These are phyloP conservation scores for Colletotrichum navitas DNA, from an alignment of 2,329 filamentous ascomycete genomes.

Conservation along the genomic window DNA sequence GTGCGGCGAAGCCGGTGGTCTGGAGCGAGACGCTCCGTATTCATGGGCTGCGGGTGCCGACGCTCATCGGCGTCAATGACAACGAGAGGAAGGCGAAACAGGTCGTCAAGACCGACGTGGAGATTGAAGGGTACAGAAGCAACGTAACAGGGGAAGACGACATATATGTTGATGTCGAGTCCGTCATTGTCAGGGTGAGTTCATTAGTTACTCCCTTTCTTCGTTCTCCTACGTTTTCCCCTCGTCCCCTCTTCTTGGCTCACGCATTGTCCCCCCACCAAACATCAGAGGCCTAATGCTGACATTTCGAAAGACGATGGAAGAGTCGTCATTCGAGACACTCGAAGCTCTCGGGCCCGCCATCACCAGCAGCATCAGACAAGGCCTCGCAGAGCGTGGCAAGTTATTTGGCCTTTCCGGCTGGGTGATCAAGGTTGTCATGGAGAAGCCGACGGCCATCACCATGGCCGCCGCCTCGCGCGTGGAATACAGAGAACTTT, in stretches of 20 bases:
- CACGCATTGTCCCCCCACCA: background rate
- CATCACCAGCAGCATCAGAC: conserved; percentile 60
- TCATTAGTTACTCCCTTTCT: background rate
- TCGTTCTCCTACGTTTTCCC: conserved; percentile 7
- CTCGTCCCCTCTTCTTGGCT: conserved; percentile 2
- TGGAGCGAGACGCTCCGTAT: conserved; percentile 59
- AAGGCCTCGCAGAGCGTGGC: conserved; percentile 52
- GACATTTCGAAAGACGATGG: conserved; percentile 60
- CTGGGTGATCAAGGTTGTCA: conserved; percentile 68
- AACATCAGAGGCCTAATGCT: background rate
- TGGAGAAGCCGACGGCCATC: conserved; percentile 82
- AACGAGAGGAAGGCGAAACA: conserved; percentile 78
- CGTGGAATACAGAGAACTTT: conserved; percentile 62
- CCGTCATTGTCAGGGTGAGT: conserved; percentile 71
- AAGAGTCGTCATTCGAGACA: conserved; percentile 70
- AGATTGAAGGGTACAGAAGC: conserved; percentile 65
- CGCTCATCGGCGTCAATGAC: conserved; percentile 78
- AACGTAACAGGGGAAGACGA: conserved; percentile 55
- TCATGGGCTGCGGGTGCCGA: conserved; percentile 71
- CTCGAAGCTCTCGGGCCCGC: conserved; percentile 70
- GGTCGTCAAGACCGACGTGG: conserved; percentile 72
- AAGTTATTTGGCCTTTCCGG: conserved; percentile 42
- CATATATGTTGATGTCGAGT: conserved; percentile 68
- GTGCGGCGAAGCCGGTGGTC: background rate
- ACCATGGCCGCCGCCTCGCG: conserved; percentile 78